Percentiles rank a stretch among this genome's conserved stretches.
Evolutionary conservation across 2,329 filamentous ascomycete species (phyloP).

Genomic region (Calonectria montana): DNA sequence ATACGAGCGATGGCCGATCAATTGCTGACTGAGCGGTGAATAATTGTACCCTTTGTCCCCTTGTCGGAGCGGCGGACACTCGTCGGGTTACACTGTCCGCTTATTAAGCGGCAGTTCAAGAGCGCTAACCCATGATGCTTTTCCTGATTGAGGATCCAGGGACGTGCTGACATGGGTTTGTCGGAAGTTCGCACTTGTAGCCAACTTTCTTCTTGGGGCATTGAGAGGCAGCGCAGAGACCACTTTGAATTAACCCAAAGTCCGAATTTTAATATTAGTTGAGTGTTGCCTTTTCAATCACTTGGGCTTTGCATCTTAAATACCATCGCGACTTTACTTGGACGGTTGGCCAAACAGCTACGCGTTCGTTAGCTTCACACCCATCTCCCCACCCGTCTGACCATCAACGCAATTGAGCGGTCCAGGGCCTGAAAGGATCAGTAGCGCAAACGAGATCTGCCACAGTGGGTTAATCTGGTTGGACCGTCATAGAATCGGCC

Average conservation of each 20-base stretch:
- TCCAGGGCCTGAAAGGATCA: background rate
- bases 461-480: background rate
- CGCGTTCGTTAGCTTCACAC: background rate
- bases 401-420: background rate
- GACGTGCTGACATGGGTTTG: background rate
- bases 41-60: background rate
- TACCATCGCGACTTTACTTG: background rate
- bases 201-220: background rate
- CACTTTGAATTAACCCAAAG: background rate
- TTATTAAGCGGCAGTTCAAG: background rate
- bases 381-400: background rate
- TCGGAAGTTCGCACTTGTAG: background rate
- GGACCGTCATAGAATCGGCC: background rate
- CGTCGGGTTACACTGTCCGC: background rate
- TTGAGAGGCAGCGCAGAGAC: background rate
- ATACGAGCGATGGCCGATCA: background rate
- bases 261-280: background rate
- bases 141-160: background rate
- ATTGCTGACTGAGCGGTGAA: background rate
- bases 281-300: background rate
- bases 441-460: background rate
- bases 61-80: background rate
- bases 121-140: background rate
- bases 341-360: too few relatives aligned
- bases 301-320: background rate